Conservation (phyloP, 1,284 basidiomycete species). For the Cryptococcus hybrid region DNA sequence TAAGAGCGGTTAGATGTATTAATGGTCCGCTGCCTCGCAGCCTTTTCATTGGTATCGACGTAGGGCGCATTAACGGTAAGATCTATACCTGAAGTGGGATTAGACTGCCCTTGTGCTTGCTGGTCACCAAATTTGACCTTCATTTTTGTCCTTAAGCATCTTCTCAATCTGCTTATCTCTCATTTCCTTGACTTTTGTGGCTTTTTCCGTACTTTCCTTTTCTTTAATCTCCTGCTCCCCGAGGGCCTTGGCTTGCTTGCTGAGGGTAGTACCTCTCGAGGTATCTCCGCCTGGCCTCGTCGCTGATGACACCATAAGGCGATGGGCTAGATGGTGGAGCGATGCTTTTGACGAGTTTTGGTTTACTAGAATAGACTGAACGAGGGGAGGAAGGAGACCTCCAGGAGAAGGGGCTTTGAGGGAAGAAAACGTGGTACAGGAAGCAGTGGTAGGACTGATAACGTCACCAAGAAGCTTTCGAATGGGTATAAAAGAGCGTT, state of each 20-base stretch:
- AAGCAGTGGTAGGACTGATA: too few species aligned
- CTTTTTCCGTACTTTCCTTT: not conserved
- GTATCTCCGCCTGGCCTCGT: slow-evolving; percentile 3
- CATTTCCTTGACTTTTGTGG: not conserved
- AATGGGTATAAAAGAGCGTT: too few species aligned
- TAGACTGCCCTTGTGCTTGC: not conserved
- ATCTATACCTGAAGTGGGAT: not conserved
- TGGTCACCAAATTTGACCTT: not conserved
- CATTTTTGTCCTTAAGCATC: not conserved
- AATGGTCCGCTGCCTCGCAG: not conserved
- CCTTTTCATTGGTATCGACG: slow-evolving; percentile 12
- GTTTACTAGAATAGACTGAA: not conserved
- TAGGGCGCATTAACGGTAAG: slow-evolving; percentile 12
- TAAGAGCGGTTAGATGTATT: slow-evolving; percentile 14
- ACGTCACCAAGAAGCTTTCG: too few species aligned
- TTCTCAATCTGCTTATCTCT: not conserved
- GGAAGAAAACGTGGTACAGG: not conserved
- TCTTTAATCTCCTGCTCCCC: not conserved
- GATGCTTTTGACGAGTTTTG: not conserved
- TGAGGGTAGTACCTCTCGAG: not conserved
- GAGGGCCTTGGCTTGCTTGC: not conserved
- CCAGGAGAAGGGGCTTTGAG: slow-evolving; percentile 6
- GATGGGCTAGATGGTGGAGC: slow-evolving; percentile 5
- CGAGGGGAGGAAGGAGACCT: slow-evolving; percentile 14
- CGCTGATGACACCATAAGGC: not conserved